phyloP scores from a whole-genome alignment of 164 flowering plant genomes.

The Piper betle region DNA sequence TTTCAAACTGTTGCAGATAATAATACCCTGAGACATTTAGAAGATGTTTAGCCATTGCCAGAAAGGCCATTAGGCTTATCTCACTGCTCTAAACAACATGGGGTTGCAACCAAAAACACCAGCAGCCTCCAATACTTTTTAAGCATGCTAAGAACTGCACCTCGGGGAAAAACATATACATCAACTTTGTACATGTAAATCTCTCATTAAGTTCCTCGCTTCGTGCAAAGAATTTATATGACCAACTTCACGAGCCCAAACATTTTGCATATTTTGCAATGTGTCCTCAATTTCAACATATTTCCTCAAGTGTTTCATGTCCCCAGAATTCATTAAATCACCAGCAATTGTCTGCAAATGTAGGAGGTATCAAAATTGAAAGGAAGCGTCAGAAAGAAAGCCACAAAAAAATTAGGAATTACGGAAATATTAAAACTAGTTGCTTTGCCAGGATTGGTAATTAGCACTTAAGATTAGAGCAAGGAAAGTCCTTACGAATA shows the following conservation, averaged over 20 bases:
- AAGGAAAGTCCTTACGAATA: slow-evolving; percentile 33
- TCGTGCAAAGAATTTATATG: neutral
- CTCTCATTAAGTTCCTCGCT: neutral
- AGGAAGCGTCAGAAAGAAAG: neutral
- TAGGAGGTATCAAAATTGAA: no score
- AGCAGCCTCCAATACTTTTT: no score
- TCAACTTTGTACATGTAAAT: neutral
- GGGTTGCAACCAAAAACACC: no score
- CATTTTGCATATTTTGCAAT: neutral
- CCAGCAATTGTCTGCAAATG: neutral
- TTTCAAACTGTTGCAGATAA: no score
- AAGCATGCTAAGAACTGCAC: slow-evolving; percentile 1
- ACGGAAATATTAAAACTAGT: neutral
- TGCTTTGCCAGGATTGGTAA: neutral
- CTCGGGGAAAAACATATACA: neutral
- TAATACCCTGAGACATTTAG: no score
- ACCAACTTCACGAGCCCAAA: neutral
- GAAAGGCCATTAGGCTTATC: no score
- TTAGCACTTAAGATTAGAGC: neutral
- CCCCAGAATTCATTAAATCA: neutral
- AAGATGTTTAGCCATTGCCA: no score
- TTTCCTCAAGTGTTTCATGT: neutral
- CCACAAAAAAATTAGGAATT: neutral
- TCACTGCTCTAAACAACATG: no score
- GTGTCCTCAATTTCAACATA: neutral